phyloP scores from a whole-genome alignment of 108 stramenopile genomes.

The Cyclotella choctawhatcheeana region DNA sequence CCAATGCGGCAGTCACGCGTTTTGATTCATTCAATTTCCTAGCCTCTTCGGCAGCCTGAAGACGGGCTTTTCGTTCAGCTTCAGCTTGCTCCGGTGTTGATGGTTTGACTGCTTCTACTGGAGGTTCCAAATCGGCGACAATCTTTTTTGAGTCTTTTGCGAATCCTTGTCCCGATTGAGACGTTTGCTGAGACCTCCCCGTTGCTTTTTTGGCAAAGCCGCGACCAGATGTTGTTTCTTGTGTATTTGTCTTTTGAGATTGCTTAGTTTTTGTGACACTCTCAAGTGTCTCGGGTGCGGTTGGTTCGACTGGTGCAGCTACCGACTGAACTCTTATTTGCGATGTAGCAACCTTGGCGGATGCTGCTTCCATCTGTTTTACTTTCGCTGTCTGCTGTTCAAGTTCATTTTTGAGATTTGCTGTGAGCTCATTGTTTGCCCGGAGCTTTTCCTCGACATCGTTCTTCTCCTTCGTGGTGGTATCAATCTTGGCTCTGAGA shows the following conservation, averaged over 20 bases:
- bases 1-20: constrained; percentile 1
- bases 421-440: constrained; percentile 25
- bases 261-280: neutral
- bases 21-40: neutral
- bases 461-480: constrained; percentile 13
- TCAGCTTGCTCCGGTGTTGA: constrained; percentile 15
- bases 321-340: neutral
- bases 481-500: constrained; percentile 1
- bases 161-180: neutral
- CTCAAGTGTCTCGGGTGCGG: neutral
- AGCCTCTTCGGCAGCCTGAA: constrained; percentile 8
- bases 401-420: constrained; percentile 18
- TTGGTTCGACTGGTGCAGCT: neutral
- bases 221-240: neutral
- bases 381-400: constrained; percentile 1
- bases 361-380: constrained; percentile 1
- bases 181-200: neutral
- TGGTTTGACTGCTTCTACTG: neutral
- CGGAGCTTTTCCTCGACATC: constrained; percentile 20
- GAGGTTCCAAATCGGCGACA: neutral
- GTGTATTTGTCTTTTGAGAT: neutral
- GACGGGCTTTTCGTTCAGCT: constrained; percentile 3
- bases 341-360: neutral
- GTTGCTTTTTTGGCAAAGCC: neutral
- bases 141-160: neutral